Percentiles rank a stretch among this genome's conserved stretches.
Conservation (phyloP, 148 eudicot genomes). For the Cornus suecica region DNA sequence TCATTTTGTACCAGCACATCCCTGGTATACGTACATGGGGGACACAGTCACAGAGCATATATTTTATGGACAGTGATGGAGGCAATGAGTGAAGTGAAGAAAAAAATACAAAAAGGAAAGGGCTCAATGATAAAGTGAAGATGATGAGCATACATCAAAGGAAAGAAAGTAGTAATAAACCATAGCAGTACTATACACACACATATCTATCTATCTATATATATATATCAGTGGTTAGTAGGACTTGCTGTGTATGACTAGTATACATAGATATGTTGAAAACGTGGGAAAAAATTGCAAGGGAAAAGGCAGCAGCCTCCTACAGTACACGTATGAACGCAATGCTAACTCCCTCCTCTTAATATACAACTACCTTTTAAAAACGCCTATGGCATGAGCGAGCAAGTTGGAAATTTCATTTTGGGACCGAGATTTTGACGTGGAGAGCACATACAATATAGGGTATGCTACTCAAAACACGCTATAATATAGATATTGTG, state of each 20-base stretch:
- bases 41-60: too few species aligned
- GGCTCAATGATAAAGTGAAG: not conserved
- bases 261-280: not conserved
- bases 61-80: slow-evolving; percentile 1
- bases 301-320: not conserved
- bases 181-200: not conserved
- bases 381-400: not conserved
- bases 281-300: not conserved
- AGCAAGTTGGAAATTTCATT: not conserved
- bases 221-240: not conserved
- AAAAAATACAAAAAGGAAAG: not conserved
- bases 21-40: too few species aligned
- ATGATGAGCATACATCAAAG: not conserved
- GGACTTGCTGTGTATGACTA: not conserved
- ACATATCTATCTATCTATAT: not conserved
- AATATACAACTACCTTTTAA: not conserved
- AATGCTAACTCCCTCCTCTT: not conserved
- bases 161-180: not conserved
- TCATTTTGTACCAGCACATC: too few species aligned
- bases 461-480: too few species aligned
- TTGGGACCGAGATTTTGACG: not conserved
- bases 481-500: too few species aligned
- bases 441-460: too few species aligned
- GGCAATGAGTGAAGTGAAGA: slow-evolving; percentile 3
- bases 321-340: not conserved